Conservation (phyloP, 192 early-diverging fungal species). For the Pilobolus umbonatus region DNA sequence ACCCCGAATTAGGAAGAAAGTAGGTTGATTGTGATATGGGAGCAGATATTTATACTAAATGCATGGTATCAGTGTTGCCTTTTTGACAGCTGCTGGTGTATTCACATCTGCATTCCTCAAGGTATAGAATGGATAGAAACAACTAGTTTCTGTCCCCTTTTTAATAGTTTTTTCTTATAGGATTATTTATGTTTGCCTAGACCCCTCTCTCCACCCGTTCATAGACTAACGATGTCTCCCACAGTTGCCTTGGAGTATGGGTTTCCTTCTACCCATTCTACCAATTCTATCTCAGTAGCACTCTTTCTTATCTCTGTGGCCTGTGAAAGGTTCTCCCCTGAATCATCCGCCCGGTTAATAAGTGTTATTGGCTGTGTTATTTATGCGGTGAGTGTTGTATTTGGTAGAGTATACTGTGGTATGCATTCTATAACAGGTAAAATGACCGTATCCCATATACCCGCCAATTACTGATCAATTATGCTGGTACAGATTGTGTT, state of each 20-base stretch:
- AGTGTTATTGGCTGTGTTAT: conserved; percentile 34
- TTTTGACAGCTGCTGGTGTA: conserved; percentile 45
- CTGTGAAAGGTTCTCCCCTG: conserved; percentile 43
- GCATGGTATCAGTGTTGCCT: conserved; percentile 14
- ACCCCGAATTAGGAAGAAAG: conserved; percentile 58
- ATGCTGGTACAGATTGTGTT: conserved; percentile 45
- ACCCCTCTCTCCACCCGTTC: conserved; percentile 75
- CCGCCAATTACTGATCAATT: neutral
- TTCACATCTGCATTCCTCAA: conserved; percentile 58
- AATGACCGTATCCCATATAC: neutral
- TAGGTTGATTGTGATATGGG: conserved; percentile 10
- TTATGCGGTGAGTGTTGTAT: conserved; percentile 59
- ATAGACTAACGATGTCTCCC: conserved; percentile 61
- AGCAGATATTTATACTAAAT: neutral
- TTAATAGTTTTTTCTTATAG: conserved; percentile 34
- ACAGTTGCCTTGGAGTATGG: conserved; percentile 81
- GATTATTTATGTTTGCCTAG: conserved; percentile 84
- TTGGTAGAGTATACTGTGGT: conserved; percentile 80
- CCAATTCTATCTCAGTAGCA: conserved; percentile 77
- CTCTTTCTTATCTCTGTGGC: conserved; percentile 46
- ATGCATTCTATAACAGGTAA: conserved; percentile 74
- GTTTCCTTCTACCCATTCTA: conserved; percentile 86
- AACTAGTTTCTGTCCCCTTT: neutral
- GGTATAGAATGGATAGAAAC: conserved; percentile 27
- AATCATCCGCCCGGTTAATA: conserved; percentile 36